These are phyloP conservation scores for Isatis lusitanica DNA, from an alignment of 441 rosid species.

Conservation along the genomic window DNA sequence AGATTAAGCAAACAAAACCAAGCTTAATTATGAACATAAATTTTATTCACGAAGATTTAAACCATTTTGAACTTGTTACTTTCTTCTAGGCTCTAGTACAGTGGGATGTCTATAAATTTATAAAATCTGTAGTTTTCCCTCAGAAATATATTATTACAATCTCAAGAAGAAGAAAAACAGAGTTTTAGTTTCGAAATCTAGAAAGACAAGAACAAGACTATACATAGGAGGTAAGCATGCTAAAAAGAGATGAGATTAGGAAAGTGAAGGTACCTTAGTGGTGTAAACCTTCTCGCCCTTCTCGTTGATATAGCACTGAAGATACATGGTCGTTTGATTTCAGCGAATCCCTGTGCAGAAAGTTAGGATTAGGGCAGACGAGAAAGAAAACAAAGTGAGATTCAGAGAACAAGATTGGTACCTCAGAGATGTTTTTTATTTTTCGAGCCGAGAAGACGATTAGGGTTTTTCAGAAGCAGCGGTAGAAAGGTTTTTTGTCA, in stretches of 20 bases:
- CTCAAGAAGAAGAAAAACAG: not conserved
- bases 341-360: not conserved
- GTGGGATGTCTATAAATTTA: not conserved
- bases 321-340: slow-evolving; percentile 55
- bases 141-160: not conserved
- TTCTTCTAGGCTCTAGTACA: not conserved
- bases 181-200: not conserved
- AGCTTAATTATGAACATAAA: not conserved
- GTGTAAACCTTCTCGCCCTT: slow-evolving; percentile 97
- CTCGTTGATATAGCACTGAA: slow-evolving; percentile 92
- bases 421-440: not conserved
- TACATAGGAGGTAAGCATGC: not conserved
- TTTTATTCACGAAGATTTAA: not conserved
- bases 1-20: not conserved
- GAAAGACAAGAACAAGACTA: not conserved
- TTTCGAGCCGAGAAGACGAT: slow-evolving; percentile 5
- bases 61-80: not conserved
- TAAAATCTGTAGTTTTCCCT: not conserved
- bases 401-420: not conserved
- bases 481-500: not conserved
- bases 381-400: not conserved
- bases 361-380: not conserved
- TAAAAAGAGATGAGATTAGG: not conserved
- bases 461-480: slow-evolving; percentile 27
- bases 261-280: slow-evolving; percentile 59